Percentiles rank a stretch among this genome's conserved stretches.
Conservation (phyloP, 2,329 filamentous ascomycete species). For the Chalaropsis thielavioides region DNA sequence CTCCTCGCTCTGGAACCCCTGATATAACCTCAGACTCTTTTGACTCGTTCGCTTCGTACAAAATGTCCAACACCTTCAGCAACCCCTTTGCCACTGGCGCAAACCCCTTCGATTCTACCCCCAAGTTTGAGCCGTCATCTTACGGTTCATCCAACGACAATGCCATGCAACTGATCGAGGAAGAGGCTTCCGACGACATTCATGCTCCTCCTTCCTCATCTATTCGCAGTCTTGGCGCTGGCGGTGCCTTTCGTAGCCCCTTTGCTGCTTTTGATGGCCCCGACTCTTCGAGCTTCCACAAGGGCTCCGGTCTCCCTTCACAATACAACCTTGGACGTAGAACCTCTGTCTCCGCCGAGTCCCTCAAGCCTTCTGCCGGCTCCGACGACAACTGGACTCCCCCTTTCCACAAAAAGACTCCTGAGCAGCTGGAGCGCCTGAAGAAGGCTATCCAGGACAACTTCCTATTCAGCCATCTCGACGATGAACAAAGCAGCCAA, state of each 20-base stretch:
- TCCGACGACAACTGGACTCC: constrained; percentile 81
- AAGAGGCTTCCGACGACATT: constrained; percentile 69
- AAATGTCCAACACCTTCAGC: constrained; percentile 54
- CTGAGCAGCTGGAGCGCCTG: constrained; percentile 66
- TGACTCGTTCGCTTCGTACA: constrained; percentile 16
- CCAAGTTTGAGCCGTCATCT: constrained; percentile 25
- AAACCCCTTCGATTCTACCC: constrained; percentile 57
- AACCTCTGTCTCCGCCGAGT: constrained; percentile 93
- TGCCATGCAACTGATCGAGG: constrained; percentile 45
- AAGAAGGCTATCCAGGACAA: constrained; percentile 72
- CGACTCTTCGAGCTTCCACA: constrained; percentile 33
- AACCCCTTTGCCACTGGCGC: constrained; percentile 52
- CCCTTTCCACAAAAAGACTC: constrained; percentile 67
- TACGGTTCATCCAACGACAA: constrained; percentile 26
- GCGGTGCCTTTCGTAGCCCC: constrained; percentile 26
- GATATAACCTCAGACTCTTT: constrained; percentile 13
- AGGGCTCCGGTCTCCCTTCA: constrained; percentile 60
- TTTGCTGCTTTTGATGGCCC: constrained; percentile 39
- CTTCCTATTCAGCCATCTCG: constrained; percentile 86
- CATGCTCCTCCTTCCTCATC: constrained; percentile 58
- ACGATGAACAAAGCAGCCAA: constrained; percentile 79
- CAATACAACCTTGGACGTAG: constrained; percentile 91
- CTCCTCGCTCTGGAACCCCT: constrained; percentile 16
- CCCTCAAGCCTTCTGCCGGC: constrained; percentile 74
- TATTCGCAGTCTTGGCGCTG: constrained; percentile 4